Percentiles rank a stretch among this genome's conserved stretches.
phyloP scores from a whole-genome alignment of 768 basidiomycete genomes.

The Lentinula guzmanii region DNA sequence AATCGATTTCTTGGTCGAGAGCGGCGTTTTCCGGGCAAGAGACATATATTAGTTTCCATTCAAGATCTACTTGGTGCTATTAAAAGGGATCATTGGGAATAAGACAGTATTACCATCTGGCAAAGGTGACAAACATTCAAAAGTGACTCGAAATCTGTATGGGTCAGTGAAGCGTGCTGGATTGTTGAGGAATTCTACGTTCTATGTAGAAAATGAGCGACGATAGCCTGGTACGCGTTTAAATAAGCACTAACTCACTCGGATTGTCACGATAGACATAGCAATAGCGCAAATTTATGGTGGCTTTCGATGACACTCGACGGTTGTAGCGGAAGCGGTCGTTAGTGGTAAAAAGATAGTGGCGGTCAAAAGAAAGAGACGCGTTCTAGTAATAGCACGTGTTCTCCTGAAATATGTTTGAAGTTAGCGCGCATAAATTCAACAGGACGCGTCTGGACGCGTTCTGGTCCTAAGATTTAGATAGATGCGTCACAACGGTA shows the following conservation, averaged over 20 bases:
- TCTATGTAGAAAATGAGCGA: slow-evolving; percentile 33
- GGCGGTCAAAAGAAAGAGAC: background rate
- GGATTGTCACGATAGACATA: slow-evolving; percentile 69
- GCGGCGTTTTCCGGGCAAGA: slow-evolving; percentile 88
- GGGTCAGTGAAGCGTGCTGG: slow-evolving; percentile 87
- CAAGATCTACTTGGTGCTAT: slow-evolving; percentile 62
- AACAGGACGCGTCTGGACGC: too few relatives aligned
- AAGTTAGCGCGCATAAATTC: too few relatives aligned
- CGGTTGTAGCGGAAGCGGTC: background rate
- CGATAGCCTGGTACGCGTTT: background rate
- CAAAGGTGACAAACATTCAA: slow-evolving; percentile 91
- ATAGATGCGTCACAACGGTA: too few relatives aligned
- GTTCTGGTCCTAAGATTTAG: too few relatives aligned
- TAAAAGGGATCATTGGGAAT: background rate
- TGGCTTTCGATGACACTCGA: background rate
- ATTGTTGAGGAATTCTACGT: slow-evolving; percentile 89
- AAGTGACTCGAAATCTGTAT: slow-evolving; percentile 92
- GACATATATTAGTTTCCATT: slow-evolving; percentile 97
- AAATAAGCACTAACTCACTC: slow-evolving; percentile 33
- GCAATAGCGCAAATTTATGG: background rate
- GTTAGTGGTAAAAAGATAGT: background rate
- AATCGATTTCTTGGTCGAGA: slow-evolving; percentile 95
- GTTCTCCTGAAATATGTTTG: background rate
- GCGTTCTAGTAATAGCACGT: background rate
- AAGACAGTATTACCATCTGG: slow-evolving; percentile 61